A percentile compares a stretch with the other conserved stretches of the same genome.
Evolutionary conservation across 176 grass and related monocot species (phyloP).

Genomic region (Triticum timopheevii): DNA sequence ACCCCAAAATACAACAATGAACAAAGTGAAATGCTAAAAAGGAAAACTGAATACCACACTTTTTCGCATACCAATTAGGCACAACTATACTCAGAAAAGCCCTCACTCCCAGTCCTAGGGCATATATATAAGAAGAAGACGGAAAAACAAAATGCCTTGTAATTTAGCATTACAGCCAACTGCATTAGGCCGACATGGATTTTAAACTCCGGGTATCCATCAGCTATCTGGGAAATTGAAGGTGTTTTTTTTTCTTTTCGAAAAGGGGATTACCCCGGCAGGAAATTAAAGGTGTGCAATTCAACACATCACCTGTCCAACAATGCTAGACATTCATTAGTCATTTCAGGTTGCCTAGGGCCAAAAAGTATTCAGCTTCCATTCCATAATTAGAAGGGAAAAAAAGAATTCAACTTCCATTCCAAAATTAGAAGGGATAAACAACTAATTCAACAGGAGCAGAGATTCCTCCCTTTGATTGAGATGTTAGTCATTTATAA

Average conservation of each 20-base stretch:
- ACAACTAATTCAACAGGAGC: background rate
- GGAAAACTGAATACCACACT: background rate
- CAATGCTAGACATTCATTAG: background rate
- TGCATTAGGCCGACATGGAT: background rate
- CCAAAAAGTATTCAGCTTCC: background rate
- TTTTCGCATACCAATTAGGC: constrained; percentile 12
- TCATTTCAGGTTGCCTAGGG: background rate
- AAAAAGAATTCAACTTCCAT: background rate
- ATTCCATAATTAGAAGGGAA: background rate
- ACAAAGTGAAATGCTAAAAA: background rate
- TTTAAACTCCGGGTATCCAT: background rate
- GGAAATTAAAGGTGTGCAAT: background rate
- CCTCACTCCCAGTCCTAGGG: background rate
- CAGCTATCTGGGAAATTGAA: background rate
- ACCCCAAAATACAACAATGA: constrained; percentile 9
- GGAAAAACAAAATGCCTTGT: background rate
- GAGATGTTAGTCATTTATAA: background rate
- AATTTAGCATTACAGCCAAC: background rate
- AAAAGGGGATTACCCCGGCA: too few relatives aligned
- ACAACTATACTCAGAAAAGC: background rate
- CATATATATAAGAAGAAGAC: background rate
- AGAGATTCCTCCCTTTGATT: background rate
- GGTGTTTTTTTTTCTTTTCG: too few relatives aligned
- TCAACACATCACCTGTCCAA: background rate
- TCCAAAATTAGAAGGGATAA: constrained; percentile 11